Base-by-base conservation (phyloP, 139 green algal genomes). In the Parachlorella kessleri region DNA sequence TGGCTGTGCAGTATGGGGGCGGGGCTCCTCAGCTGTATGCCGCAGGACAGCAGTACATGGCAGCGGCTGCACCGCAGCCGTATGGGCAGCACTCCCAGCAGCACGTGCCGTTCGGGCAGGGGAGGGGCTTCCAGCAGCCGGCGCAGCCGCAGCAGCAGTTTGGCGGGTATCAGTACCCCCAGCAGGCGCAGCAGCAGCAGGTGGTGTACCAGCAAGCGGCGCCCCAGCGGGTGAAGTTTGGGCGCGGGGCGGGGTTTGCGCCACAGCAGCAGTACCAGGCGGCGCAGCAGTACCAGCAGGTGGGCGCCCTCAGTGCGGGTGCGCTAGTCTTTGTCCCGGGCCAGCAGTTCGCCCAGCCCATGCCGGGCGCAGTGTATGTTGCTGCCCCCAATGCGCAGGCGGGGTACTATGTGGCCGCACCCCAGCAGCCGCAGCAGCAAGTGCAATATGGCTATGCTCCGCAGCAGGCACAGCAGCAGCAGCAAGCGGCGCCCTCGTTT, bases 151-250 rank as follows among this genome's bases (percentile, higher is more conserved):
- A 36, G 36, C 72, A 36, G 26, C n/a, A 55, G 55, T 54, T n/a
- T 38, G 72, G 54, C 37, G 72, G 72, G 28, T 48, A 33, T 36
- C 23, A 54, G 21, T 26, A 35, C 37, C 67, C 28, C 48, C 33
- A 68, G 26, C 36, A 28, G 54, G n/a, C 55, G 24, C 28, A 36
- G 48, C 54, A 21, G 24, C 33, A 4, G 53, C 55, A 2, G 72
- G 55, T 33, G 41, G 30, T 21, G 63, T 39, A 2, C 65, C 48
- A 66, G 37, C 35, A 76, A 53, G 54, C 38, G 37, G 59, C 38
- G 21, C 2, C 53, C 48, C 1, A 7, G 33, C 14, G 70, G 42
- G 53, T 78, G 55, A 38, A 70, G 71, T 77, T 72, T 78, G 73
- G 55, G 3, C 55, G 73, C 26, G 55, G 69, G 30, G 6, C 42